A percentile compares a stretch with the other conserved stretches of the same genome.
Conservation (phyloP, 2,329 filamentous ascomycete genomes). For the Paracamarosporium sp. region DNA sequence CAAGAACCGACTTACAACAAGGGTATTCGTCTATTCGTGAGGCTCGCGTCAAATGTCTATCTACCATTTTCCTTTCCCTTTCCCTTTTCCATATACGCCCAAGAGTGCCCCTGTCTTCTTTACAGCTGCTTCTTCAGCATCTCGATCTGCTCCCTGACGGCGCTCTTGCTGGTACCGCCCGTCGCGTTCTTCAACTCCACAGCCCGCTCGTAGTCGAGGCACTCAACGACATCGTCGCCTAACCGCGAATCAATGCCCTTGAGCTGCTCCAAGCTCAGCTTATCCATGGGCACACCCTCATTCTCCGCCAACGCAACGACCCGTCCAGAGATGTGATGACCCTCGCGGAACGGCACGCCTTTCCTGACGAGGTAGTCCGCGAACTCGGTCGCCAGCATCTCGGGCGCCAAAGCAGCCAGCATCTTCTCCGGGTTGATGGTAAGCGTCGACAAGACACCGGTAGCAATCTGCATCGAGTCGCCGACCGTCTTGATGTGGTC, state of each 20-base stretch:
- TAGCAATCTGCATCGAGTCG: conserved; percentile 83
- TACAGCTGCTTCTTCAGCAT: conserved; percentile 54
- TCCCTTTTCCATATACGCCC: background rate
- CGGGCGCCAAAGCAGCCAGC: conserved; percentile 77
- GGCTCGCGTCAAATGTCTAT: background rate
- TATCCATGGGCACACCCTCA: conserved; percentile 70
- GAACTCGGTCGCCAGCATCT: conserved; percentile 80
- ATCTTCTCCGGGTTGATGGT: conserved; percentile 75
- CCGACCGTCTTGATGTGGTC: conserved; percentile 82
- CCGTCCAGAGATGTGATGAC: conserved; percentile 77
- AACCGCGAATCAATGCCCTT: conserved; percentile 73
- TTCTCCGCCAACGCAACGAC: conserved; percentile 76
- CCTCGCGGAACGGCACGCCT: conserved; percentile 79
- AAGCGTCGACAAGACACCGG: conserved; percentile 78
- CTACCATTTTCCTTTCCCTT: background rate
- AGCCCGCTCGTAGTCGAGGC: conserved; percentile 81
- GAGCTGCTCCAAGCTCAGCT: conserved; percentile 70
- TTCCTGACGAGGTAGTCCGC: conserved; percentile 70
- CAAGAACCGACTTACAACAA: too few relatives aligned
- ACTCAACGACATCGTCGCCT: conserved; percentile 71
- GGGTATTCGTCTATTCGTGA: conserved; percentile 2
- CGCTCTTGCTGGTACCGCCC: conserved; percentile 77
- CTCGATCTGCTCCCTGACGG: conserved; percentile 70
- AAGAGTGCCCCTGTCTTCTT: background rate
- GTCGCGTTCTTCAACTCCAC: conserved; percentile 80